Evolutionary conservation across 768 basidiomycete species (phyloP), one percentile per base, ranked within the genome.

Genomic region (Pleurotus ostreatus): DNA sequence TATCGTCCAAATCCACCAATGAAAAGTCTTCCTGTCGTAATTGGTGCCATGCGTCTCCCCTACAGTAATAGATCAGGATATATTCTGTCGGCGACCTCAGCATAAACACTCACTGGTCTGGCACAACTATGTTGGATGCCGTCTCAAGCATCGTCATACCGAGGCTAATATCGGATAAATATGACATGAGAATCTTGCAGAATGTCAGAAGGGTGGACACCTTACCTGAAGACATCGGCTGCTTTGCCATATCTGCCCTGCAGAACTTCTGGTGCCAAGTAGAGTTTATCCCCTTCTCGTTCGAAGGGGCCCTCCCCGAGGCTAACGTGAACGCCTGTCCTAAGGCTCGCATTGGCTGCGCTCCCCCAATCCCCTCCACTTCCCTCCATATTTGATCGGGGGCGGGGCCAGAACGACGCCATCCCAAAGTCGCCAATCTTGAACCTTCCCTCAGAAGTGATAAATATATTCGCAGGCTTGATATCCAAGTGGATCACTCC

Each of bases 351-450:
- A 25, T 41, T 40, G 39, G 37, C 39, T 22, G 18, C 18, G 40
- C 37, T 38, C 49, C 34, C 15, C 18, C 20, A 12, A 9, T 13
- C 49, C 15, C 39, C 38, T 9, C 18, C 18, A 44, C 43, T 44
- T 25, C 20, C 40, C 40, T 34, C 43, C 37, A n/a, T 46, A 22
- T 66, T 58, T 15, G 71, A 64, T 34, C 30, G 30, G 0, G 76
- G 73, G 39, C 94, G 77, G 0, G 94, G 93, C 89, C 92, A 95
- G 52, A 93, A 64, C 5, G 92, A 92, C n/a, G 96, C 95, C 86
- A 99, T 94, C 7, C 97, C 97, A 74, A 98, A 98, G 70, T 99
- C 97, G 6, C 96, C 96, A 68, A 99, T 94, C 75, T 93, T 94
- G 74, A 99, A 88, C 45, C 88, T 82, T 1, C 97, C 97, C 43